Conservation (phyloP, 768 basidiomycete genomes). For the Macrolepiota albuminosa region DNA sequence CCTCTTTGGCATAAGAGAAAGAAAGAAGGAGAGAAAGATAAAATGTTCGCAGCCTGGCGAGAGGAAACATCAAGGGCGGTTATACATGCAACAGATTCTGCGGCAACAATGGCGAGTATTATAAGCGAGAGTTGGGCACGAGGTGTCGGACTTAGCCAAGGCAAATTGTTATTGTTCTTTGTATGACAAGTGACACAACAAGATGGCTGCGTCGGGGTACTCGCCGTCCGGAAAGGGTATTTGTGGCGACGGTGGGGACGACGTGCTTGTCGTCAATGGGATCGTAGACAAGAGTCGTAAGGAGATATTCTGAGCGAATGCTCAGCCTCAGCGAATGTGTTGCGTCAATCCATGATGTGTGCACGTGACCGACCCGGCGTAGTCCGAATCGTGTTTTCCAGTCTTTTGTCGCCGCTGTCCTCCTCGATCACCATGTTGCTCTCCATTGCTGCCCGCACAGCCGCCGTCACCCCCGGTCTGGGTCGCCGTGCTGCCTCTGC, state of each 20-base stretch:
- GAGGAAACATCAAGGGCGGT: slow-evolving; percentile 49
- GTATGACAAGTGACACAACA: neutral
- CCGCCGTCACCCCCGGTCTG: slow-evolving; percentile 40
- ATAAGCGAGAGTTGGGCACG: slow-evolving; percentile 3
- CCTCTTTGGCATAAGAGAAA: slow-evolving; percentile 43
- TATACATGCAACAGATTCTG: slow-evolving; percentile 11
- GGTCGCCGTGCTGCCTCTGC: slow-evolving; percentile 71
- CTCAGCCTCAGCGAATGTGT: neutral
- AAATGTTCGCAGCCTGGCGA: slow-evolving; percentile 75
- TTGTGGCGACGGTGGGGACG: neutral
- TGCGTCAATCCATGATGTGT: neutral
- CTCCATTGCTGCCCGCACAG: slow-evolving; percentile 49
- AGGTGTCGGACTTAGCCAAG: slow-evolving; percentile 11
- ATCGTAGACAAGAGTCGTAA: neutral
- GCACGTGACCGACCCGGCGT: slow-evolving; percentile 16
- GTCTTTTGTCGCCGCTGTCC: slow-evolving; percentile 20
- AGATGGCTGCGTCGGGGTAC: neutral
- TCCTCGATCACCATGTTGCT: slow-evolving; percentile 43
- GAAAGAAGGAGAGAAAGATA: slow-evolving; percentile 32
- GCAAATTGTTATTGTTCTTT: slow-evolving; percentile 4
- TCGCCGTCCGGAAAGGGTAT: neutral
- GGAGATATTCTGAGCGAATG: neutral
- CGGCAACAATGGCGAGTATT: neutral
- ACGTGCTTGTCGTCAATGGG: neutral
- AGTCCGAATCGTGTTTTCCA: slow-evolving; percentile 15